Conservation (phyloP, 805 yeast genomes). For the Metschnikowia proteae region DNA sequence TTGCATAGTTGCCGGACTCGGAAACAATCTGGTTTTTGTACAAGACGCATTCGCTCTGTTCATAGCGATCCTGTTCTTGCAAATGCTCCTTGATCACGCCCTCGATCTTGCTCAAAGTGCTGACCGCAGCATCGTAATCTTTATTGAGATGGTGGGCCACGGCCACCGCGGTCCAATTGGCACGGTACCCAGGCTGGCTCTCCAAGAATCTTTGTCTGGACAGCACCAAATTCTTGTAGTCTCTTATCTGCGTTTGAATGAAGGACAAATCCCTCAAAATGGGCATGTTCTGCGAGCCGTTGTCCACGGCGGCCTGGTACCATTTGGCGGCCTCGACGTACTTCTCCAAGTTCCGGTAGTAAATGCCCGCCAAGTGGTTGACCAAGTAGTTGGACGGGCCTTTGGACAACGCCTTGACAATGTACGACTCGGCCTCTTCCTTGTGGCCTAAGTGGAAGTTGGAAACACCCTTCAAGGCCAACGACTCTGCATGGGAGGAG, state of each 20-base stretch:
- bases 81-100: conserved; percentile 65
- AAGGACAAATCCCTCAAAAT: conserved; percentile 79
- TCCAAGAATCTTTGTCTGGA: conserved; percentile 70
- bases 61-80: conserved; percentile 53
- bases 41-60: conserved; percentile 75
- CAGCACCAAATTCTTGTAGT: conserved; percentile 56
- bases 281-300: conserved; percentile 74
- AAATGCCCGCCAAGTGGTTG: conserved; percentile 82
- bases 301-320: conserved; percentile 68
- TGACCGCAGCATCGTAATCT: conserved; percentile 64
- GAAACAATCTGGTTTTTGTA: conserved; percentile 67
- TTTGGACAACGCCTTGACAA: conserved; percentile 57
- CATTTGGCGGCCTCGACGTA: conserved; percentile 76
- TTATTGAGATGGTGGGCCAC: conserved; percentile 76
- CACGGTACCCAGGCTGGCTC: conserved; percentile 74
- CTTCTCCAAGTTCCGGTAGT: conserved; percentile 64
- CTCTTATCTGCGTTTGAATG: conserved; percentile 76
- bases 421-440: conserved; percentile 59
- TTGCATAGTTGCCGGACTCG: conserved; percentile 57
- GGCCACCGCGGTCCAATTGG: conserved; percentile 87
- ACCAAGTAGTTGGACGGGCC: conserved; percentile 64
- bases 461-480: conserved; percentile 80
- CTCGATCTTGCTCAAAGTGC: conserved; percentile 72
- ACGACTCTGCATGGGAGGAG: conserved; percentile 70
- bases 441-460: conserved; percentile 55